These are phyloP conservation scores for Bretschneidera sinensis DNA, from an alignment of 345 rosid genomes.

Conservation along the genomic window DNA sequence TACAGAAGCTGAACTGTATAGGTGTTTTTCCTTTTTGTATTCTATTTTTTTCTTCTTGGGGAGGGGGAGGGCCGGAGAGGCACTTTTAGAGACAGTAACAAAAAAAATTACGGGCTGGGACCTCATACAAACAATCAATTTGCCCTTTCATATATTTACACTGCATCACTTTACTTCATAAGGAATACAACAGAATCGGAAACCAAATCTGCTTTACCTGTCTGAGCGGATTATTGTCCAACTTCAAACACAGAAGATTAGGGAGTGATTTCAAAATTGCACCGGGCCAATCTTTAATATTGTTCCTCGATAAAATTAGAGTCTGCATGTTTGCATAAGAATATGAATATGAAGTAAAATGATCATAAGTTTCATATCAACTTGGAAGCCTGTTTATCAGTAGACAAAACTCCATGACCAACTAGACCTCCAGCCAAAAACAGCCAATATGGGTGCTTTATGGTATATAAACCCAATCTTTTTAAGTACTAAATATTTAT, in stretches of 20 bases:
- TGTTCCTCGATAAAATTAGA: conserved; percentile 72
- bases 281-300: conserved; percentile 79
- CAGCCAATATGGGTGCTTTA: background rate
- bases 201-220: conserved; percentile 44
- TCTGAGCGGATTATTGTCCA: conserved; percentile 68
- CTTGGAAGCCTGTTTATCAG: background rate
- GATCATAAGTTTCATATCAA: conserved; percentile 2
- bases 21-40: too few species aligned
- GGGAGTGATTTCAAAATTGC: conserved; percentile 57
- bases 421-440: background rate
- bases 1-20: too few species aligned
- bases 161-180: background rate
- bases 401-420: background rate
- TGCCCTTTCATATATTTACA: too few species aligned
- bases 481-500: background rate
- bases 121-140: too few species aligned
- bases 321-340: conserved; percentile 45
- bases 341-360: background rate
- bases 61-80: too few species aligned
- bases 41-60: too few species aligned
- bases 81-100: too few species aligned
- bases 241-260: conserved; percentile 66
- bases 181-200: background rate
- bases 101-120: too few species aligned
- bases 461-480: background rate